Evolutionary conservation across 345 rosid genomes (phyloP).

Genomic region (Pistacia atlantica): DNA sequence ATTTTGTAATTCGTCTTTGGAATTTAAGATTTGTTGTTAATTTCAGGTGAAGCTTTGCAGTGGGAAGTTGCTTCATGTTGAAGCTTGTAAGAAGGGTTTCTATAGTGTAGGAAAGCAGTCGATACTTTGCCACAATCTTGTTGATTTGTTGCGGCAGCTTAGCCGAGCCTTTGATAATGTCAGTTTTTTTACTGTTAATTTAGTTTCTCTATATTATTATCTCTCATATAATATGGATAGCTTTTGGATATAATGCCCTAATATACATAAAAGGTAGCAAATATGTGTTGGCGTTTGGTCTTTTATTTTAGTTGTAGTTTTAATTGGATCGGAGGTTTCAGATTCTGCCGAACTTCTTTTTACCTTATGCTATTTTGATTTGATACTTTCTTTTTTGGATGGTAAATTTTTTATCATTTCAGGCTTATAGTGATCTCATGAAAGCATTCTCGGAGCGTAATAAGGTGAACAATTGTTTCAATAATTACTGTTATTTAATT

Average conservation of each 20-base stretch:
- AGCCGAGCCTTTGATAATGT: conserved; percentile 93
- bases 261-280: not conserved
- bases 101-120: conserved; percentile 74
- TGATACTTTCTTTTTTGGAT: not conserved
- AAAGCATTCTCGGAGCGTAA: conserved; percentile 89
- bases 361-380: not conserved
- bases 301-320: not conserved
- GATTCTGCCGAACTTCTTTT: not conserved
- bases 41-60: conserved; percentile 91
- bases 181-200: conserved; percentile 18
- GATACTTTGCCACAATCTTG: conserved; percentile 79
- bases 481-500: not conserved
- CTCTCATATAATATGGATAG: too few relatives aligned
- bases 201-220: not conserved
- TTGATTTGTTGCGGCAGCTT: conserved; percentile 88
- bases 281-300: not conserved
- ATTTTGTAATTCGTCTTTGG: conserved; percentile 8
- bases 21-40: conserved; percentile 4
- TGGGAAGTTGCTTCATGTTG: conserved; percentile 85
- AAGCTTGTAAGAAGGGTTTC: conserved; percentile 85
- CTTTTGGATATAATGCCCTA: not conserved
- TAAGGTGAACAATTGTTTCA: conserved; percentile 54
- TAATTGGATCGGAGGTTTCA: not conserved
- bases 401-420: conserved; percentile 29
- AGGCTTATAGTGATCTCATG: conserved; percentile 89